These are phyloP conservation scores for Populus hybrid DNA, from an alignment of 441 rosid genomes.

Conservation along the genomic window DNA sequence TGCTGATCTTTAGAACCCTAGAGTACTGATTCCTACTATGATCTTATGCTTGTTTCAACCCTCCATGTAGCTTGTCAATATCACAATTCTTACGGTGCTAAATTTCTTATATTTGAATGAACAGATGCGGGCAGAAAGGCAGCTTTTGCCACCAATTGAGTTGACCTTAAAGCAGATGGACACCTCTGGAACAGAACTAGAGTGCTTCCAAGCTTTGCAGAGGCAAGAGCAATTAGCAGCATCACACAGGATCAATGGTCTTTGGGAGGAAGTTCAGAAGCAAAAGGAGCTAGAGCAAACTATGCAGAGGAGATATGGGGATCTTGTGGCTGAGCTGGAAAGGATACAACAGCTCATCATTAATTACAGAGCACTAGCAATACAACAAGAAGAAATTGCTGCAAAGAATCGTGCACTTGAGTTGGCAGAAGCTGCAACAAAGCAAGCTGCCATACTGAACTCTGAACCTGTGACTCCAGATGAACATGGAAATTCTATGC, in stretches of 20 bases:
- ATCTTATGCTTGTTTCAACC: not conserved
- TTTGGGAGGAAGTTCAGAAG: conserved; percentile 85
- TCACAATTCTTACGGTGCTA: not conserved
- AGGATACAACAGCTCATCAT: conserved; percentile 43
- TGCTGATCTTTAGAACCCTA: not conserved
- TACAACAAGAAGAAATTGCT: conserved; percentile 48
- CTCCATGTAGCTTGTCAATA: not conserved
- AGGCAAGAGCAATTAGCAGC: conserved; percentile 94
- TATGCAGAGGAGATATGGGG: conserved; percentile 70
- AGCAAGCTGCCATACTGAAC: conserved; percentile 23
- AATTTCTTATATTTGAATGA: conserved; percentile 12
- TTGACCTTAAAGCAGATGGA: conserved; percentile 79
- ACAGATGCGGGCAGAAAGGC: conserved; percentile 70
- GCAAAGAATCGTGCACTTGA: conserved; percentile 34
- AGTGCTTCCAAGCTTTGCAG: conserved; percentile 85
- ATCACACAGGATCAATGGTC: conserved; percentile 65
- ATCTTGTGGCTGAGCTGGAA: conserved; percentile 56
- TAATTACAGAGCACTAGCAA: conserved; percentile 43
- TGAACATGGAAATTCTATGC: conserved; percentile 15
- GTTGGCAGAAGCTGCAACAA: conserved; percentile 27
- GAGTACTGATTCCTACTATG: not conserved
- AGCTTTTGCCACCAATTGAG: conserved; percentile 71
- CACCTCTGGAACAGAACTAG: conserved; percentile 80
- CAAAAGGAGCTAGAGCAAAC: conserved; percentile 80
- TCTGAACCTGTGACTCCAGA: conserved; percentile 19